Evolutionary conservation across 164 flowering plant genomes (phyloP).

Genomic region (Macadamia integrifolia): DNA sequence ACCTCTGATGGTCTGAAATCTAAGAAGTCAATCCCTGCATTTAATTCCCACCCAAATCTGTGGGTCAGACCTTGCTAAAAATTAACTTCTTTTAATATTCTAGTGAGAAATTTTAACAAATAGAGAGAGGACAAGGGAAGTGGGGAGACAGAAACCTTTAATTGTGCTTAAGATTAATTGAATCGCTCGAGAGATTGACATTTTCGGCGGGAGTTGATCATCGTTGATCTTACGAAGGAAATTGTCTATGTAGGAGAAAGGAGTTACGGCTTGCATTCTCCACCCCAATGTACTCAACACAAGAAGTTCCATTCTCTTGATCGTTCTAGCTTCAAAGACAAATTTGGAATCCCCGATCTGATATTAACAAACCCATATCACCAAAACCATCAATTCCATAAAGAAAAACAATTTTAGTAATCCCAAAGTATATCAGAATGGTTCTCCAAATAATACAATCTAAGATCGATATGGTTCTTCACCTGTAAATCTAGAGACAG

Average conservation of each 20-base stretch:
- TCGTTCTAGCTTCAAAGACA: constrained; percentile 71
- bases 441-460: constrained; percentile 6
- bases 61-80: constrained; percentile 12
- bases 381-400: background rate
- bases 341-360: constrained; percentile 63
- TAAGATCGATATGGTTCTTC: constrained; percentile 7
- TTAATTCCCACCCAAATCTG: constrained; percentile 26
- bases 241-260: constrained; percentile 65
- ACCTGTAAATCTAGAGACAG: constrained; percentile 74
- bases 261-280: constrained; percentile 79
- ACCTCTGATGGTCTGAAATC: constrained; percentile 69
- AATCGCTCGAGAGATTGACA: constrained; percentile 27
- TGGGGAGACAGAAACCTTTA: constrained; percentile 32
- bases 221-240: constrained; percentile 47
- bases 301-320: constrained; percentile 86
- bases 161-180: constrained; percentile 40
- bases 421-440: background rate
- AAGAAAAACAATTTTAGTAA: background rate
- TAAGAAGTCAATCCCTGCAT: constrained; percentile 68
- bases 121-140: background rate
- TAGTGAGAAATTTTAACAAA: background rate
- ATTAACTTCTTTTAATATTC: background rate
- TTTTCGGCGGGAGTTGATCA: constrained; percentile 25
- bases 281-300: constrained; percentile 71
- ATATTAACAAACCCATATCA: background rate